Base-by-base conservation (phyloP, 2,329 filamentous ascomycete genomes). In the Exserohilum rostratum region DNA sequence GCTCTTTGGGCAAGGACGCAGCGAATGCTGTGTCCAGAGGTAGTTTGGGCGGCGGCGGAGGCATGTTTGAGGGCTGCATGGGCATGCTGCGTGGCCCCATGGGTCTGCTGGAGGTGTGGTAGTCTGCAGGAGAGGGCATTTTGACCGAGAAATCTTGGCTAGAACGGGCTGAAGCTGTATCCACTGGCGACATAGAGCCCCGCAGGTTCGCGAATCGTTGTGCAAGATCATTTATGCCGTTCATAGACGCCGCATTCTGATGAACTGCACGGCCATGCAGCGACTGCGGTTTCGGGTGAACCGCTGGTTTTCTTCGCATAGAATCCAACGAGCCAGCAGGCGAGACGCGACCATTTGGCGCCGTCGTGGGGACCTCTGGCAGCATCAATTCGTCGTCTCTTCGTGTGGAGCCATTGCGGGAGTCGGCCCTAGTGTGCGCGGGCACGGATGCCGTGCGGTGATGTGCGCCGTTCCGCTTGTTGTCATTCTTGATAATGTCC, bases 241-340 rank as follows among this genome's bases (percentile, higher is more conserved):
- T 69, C 6, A 64, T 20, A 5, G 62, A 66, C 0, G 61, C 38
- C 9, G 60, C 50, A 12, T 65, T 72, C n/a, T 78, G 67, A 17
- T 76, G 75, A 13, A 88, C 70, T 4, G 82, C 78, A 37, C 87
- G 86, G 1, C 87, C 87, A 63, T 88, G 86, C 2, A 91, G 78
- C 4, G 82, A 82, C 47, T 85, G 80, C 0, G 89, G 89, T 61
- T 91, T 91, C 2, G 88, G 88, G 20, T 87, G 85, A 7, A 89
- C 76, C 4, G 69, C 60, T 9, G 78, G 75, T 53, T 71, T 73
- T 10, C 58, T 58, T 22, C 65, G 63, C 5, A 62, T 51, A 17
- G 73, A 60, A n/a, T 66, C 67, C 3, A 55, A 34, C 12, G 58
- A 33, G 34, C 48, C 30, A 22, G 62, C 55, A 35, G 69, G 64